Evolutionary conservation across 2,329 filamentous ascomycete species (phyloP), one percentile per base, ranked within the genome.

Genomic region (Penicillium sp.): DNA sequence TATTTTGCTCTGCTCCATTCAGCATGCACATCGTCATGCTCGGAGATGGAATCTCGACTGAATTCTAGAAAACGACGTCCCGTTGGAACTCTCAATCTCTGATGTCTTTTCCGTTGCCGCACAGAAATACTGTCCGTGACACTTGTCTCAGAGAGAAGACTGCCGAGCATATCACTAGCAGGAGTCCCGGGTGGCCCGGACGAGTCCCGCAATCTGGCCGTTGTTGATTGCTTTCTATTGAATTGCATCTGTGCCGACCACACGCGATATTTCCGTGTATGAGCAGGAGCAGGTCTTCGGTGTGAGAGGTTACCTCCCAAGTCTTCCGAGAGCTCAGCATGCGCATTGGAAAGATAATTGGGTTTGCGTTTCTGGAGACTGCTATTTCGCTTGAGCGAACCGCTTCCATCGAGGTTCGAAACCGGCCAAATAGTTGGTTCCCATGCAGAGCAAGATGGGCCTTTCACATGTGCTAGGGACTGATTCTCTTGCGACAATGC

Each of bases 191-290:
- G 65, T 3, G 61, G 60, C 5, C 54, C 59, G 10, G 51, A 50
- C 4, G 57, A 45, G 13, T 46, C 51, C 6, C 39, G 46, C 35
- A 22, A 38, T 32, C 37, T 54, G 34, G 43, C 33, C 16, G 20
- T 37, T 5, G 35, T 35, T 27, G 22, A 44, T 30, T 39, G 43
- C 11, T 34, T 46, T 10, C 52, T 42, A 12, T 57, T 52, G 5
- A 64, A 30, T 38, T 65, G 57, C 61, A 68, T 62, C 15, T 51
- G 48, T 16, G 64, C 56, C 15, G 61, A 61, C 64, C 63, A 67
- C 17, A 48, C 44, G 35, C 57, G 55, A 37, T 63, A 61, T 32
- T 48, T 64, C 12, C 52, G 52, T 9, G 50, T 43, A 22, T 42
- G 14, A 29, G n/a, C n/a, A n/a, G 18, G 18, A 9, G 18, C 18